These are phyloP conservation scores for Teunomyces atbi DNA, from an alignment of 805 yeast genomes.

Conservation along the genomic window DNA sequence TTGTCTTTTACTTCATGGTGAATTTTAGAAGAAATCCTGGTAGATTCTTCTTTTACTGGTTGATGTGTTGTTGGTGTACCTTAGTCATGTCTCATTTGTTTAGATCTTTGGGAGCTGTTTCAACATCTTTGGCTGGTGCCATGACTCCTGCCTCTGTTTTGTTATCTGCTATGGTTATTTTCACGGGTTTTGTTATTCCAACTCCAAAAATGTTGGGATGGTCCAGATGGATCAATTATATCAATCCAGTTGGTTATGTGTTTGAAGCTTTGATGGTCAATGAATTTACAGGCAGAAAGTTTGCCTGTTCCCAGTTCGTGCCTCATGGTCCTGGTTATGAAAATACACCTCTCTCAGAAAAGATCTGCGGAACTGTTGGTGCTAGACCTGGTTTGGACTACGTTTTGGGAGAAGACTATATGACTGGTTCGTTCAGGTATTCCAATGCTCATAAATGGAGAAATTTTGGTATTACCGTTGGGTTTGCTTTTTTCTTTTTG, in stretches of 20 bases:
- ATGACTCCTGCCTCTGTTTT: conserved; percentile 47
- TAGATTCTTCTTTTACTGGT: conserved; percentile 50
- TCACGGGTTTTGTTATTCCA: conserved; percentile 48
- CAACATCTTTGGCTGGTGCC: conserved; percentile 40
- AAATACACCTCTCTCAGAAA: conserved; percentile 31
- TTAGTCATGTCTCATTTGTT: conserved; percentile 52
- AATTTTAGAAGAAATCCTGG: conserved; percentile 54
- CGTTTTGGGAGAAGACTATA: conserved; percentile 26
- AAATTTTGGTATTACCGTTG: conserved; percentile 61
- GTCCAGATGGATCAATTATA: conserved; percentile 51
- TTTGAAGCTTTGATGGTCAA: conserved; percentile 56
- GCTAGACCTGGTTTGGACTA: conserved; percentile 17
- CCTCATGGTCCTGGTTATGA: conserved; percentile 45
- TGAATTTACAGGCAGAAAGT: conserved; percentile 50
- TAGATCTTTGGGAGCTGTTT: conserved; percentile 42
- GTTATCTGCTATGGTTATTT: conserved; percentile 53
- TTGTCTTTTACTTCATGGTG: conserved; percentile 52
- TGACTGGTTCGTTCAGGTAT: conserved; percentile 45
- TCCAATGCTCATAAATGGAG: conserved; percentile 55
- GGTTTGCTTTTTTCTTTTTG: conserved; percentile 54
- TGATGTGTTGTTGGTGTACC: conserved; percentile 44
- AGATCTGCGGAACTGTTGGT: conserved; percentile 28
- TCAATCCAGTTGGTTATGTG: conserved; percentile 42
- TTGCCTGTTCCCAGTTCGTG: conserved; percentile 46
- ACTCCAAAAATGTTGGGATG: conserved; percentile 51